Conservation (phyloP, 2,329 filamentous ascomycete genomes). For the Fusarium verticillioides region DNA sequence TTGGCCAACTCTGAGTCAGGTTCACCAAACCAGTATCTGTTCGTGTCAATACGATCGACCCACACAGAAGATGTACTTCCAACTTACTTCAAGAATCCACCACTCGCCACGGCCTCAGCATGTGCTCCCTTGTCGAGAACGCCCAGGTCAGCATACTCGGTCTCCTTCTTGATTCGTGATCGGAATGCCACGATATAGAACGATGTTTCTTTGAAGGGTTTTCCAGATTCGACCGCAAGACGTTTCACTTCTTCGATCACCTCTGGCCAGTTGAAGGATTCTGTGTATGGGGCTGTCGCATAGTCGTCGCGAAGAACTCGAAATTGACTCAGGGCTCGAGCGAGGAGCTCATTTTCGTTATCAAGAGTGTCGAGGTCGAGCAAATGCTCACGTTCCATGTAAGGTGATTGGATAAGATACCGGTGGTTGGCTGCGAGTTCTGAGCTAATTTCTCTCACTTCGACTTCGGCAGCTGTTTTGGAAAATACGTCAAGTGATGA, state of each 20-base stretch:
- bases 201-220: slow-evolving; percentile 67
- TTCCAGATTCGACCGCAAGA: slow-evolving; percentile 59
- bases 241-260: slow-evolving; percentile 68
- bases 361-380: slow-evolving; percentile 77
- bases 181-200: slow-evolving; percentile 91
- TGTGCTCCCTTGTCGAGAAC: slow-evolving; percentile 82
- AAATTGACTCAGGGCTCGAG: slow-evolving; percentile 75
- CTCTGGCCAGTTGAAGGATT: slow-evolving; percentile 80
- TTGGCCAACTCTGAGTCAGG: slow-evolving; percentile 78
- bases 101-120: slow-evolving; percentile 79
- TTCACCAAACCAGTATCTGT: slow-evolving; percentile 86
- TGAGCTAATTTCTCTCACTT: slow-evolving; percentile 40
- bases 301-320: slow-evolving; percentile 74
- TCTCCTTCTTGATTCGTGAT: slow-evolving; percentile 74
- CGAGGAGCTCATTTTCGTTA: slow-evolving; percentile 73
- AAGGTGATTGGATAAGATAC: slow-evolving; percentile 77
- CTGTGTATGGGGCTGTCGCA: slow-evolving; percentile 77
- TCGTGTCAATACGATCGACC: slow-evolving; percentile 29
- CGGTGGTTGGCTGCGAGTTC: slow-evolving; percentile 35
- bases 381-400: slow-evolving; percentile 75
- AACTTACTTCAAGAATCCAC: slow-evolving; percentile 81
- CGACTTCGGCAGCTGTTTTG: slow-evolving; percentile 41
- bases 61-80: not conserved
- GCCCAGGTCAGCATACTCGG: slow-evolving; percentile 75
- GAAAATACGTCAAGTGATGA: slow-evolving; percentile 40